These are phyloP conservation scores for Trametopsis cervina DNA, from an alignment of 768 basidiomycete genomes.

Conservation along the genomic window DNA sequence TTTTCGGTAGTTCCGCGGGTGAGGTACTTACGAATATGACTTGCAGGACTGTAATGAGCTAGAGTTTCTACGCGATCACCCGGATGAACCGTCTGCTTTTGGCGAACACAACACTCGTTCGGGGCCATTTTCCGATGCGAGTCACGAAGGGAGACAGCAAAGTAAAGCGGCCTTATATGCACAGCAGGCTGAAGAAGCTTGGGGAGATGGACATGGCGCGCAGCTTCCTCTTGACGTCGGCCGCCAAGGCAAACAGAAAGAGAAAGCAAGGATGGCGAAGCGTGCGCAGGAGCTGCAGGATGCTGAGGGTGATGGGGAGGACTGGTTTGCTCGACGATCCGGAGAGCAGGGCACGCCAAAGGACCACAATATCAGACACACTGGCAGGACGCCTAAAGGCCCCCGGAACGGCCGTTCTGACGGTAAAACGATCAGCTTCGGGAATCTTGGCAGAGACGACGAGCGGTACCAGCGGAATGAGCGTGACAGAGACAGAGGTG, in stretches of 20 bases:
- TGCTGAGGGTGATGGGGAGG: slow-evolving; percentile 39
- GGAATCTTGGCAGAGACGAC: slow-evolving; percentile 9
- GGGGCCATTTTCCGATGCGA: slow-evolving; percentile 55
- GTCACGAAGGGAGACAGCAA: slow-evolving; percentile 9
- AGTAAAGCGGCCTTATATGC: slow-evolving; percentile 9
- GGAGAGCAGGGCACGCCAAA: slow-evolving; percentile 11
- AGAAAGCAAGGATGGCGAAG: slow-evolving; percentile 47
- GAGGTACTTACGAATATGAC: no score
- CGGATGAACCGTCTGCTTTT: slow-evolving; percentile 60
- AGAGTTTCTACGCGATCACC: slow-evolving; percentile 32
- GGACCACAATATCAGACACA: slow-evolving; percentile 11
- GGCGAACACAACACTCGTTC: slow-evolving; percentile 49
- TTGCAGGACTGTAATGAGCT: slow-evolving; percentile 58
- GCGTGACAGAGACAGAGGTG: background rate
- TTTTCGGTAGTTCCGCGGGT: no score
- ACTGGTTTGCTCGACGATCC: slow-evolving; percentile 54
- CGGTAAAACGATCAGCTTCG: slow-evolving; percentile 16
- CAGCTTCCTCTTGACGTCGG: slow-evolving; percentile 56
- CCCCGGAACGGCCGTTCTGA: slow-evolving; percentile 9
- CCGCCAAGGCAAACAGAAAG: slow-evolving; percentile 53
- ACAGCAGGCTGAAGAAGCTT: slow-evolving; percentile 26
- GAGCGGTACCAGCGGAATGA: slow-evolving; percentile 6
- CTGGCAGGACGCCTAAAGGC: slow-evolving; percentile 2
- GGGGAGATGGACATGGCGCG: slow-evolving; percentile 40
- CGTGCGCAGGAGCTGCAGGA: slow-evolving; percentile 37